Percentiles rank a stretch among this genome's conserved stretches.
phyloP scores from a whole-genome alignment of 1,284 basidiomycete species.

The Naganishia sp. region DNA sequence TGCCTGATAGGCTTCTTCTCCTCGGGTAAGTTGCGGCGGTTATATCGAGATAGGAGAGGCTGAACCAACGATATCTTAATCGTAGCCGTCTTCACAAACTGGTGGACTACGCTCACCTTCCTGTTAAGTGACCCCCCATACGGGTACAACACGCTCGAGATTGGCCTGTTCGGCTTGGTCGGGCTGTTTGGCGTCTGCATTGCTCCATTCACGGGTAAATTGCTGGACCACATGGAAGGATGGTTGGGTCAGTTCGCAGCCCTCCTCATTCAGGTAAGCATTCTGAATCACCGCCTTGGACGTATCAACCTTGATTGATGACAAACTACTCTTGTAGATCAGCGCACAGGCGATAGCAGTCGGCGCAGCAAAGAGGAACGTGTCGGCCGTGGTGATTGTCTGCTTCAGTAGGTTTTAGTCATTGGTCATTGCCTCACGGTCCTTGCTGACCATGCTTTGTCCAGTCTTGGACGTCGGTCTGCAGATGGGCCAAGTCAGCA shows the following conservation, averaged over 20 bases:
- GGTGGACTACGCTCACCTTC: slow-evolving; percentile 63
- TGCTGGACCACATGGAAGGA: slow-evolving; percentile 65
- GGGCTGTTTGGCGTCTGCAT: slow-evolving; percentile 68
- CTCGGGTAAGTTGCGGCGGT: slow-evolving; percentile 49
- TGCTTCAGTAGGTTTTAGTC: slow-evolving; percentile 49
- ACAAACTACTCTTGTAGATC: slow-evolving; percentile 28
- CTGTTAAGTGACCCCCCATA: slow-evolving; percentile 67
- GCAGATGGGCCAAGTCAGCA: slow-evolving; percentile 56
- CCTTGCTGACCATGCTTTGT: slow-evolving; percentile 17
- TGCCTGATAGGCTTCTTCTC: slow-evolving; percentile 62
- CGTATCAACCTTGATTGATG: background rate
- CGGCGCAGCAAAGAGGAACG: slow-evolving; percentile 62
- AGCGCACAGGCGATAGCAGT: slow-evolving; percentile 57
- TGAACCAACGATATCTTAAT: background rate
- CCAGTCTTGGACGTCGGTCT: slow-evolving; percentile 56
- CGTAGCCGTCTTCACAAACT: slow-evolving; percentile 43
- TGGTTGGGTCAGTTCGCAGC: slow-evolving; percentile 66
- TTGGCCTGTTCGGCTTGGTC: slow-evolving; percentile 70
- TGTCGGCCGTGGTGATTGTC: slow-evolving; percentile 61
- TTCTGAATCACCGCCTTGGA: background rate
- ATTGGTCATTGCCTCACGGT: background rate
- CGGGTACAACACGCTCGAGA: slow-evolving; percentile 59
- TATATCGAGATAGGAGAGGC: too few relatives aligned
- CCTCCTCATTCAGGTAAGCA: slow-evolving; percentile 43
- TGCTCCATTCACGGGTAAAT: slow-evolving; percentile 63